Evolutionary conservation across 139 green algal species (phyloP), one percentile per base, ranked within the genome.

Genomic region (Picochlorum sp.): DNA sequence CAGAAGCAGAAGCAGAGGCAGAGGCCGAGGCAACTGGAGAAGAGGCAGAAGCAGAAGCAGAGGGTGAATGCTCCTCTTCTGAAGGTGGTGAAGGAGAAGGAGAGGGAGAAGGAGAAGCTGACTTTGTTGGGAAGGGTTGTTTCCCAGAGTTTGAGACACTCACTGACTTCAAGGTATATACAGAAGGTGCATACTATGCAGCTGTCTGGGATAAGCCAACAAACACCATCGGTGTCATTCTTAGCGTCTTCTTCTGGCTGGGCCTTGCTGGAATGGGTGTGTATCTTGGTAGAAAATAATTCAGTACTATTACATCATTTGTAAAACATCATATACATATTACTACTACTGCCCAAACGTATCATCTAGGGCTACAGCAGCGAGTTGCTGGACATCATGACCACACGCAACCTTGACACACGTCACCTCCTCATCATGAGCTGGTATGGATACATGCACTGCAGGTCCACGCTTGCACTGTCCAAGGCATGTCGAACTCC

Each of bases 231-330:
- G 58, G 58, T 52, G 28, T 65, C 1, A 55, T 55, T 52, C 20
- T 65, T 15, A 57, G 41, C 26, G 58, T 65, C 16, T 65, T 65
- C 18, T 65, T 65, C 21, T 65, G 58, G 58, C 0, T 65, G n/a
- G 58, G 21, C 57, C 15, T 65, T 18, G 58, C 20, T 30, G n/a
- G 21, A 5, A 65, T 65, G 23, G 58, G 58, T 7, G 20, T 65
- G 0, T 57, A 51, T 6, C 44, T 52, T 6, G 58, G 58, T 28
- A 65, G 23, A 57, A 65, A 30, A 20, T 59, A 20, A 26, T 55
- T 10, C n/a, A 55, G 8, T 55, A 18, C 9, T 23, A 55, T 30
- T 30, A 30, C 28, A 30, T 30, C 28, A 30, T 30, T 30, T 30
- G 16, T 51, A n/a, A n/a, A n/a, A n/a, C n/a, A n/a, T n/a, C n/a